Evolutionary conservation across 306 rosid genomes (phyloP).

Genomic region (Rosa persica): DNA sequence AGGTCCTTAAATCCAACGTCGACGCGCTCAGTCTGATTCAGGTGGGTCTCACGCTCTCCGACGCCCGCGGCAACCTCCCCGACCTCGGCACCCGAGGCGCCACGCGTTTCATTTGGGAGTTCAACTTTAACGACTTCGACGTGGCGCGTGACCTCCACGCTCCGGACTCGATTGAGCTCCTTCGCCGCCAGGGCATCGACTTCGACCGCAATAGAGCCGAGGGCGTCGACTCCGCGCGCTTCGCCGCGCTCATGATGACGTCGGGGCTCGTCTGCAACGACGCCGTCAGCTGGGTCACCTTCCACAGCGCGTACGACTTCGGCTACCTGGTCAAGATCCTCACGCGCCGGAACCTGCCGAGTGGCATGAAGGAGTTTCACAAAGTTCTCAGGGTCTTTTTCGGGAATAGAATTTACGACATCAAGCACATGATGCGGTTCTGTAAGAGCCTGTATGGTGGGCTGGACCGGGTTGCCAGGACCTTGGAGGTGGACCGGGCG

Average conservation of each 20-base stretch:
- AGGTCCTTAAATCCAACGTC: conserved; percentile 60
- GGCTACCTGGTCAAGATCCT: conserved; percentile 62
- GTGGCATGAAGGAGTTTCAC: conserved; percentile 42
- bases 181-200: conserved; percentile 66
- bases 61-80: conserved; percentile 63
- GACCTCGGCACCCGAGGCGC: conserved; percentile 35
- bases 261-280: conserved; percentile 62
- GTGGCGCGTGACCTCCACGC: conserved; percentile 50
- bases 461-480: conserved; percentile 62
- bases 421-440: conserved; percentile 71
- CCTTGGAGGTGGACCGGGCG: conserved; percentile 59
- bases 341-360: conserved; percentile 40
- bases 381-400: conserved; percentile 38
- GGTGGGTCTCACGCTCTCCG: conserved; percentile 74
- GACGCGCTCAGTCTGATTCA: conserved; percentile 76
- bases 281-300: conserved; percentile 63
- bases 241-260: conserved; percentile 52
- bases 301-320: conserved; percentile 72
- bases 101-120: conserved; percentile 60
- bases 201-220: conserved; percentile 41
- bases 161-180: conserved; percentile 55
- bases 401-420: conserved; percentile 59
- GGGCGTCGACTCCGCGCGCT: conserved; percentile 39
- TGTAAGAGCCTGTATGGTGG: conserved; percentile 62
- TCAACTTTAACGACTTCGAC: conserved; percentile 70